Conservation (phyloP, 2,329 filamentous ascomycete species). For the Blastomyces emzantsi region DNA sequence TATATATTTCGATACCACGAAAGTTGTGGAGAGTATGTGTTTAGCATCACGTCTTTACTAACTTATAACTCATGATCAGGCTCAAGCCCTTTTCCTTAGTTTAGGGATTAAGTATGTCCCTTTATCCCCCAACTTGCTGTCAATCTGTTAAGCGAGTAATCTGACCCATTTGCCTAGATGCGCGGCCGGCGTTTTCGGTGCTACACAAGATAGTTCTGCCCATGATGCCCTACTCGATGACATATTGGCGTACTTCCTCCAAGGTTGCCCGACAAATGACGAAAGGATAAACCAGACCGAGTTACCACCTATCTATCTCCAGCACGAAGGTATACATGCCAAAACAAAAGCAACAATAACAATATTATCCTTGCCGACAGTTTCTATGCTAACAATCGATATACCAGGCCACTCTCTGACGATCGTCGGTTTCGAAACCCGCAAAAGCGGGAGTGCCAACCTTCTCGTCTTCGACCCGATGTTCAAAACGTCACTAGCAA, state of each 20-base stretch:
- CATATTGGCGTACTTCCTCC: slow-evolving; percentile 66
- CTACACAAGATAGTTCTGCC: slow-evolving; percentile 39
- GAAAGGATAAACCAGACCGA: slow-evolving; percentile 60
- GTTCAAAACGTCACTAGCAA: slow-evolving; percentile 58
- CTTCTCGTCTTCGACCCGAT: slow-evolving; percentile 84
- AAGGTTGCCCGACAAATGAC: slow-evolving; percentile 40
- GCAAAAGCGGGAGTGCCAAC: slow-evolving; percentile 53
- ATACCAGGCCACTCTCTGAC: slow-evolving; percentile 71
- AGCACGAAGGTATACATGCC: slow-evolving; percentile 55
- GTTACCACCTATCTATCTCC: slow-evolving; percentile 80
- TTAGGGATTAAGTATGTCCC: slow-evolving; percentile 55
- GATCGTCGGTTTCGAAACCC: slow-evolving; percentile 73
- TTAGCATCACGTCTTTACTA: slow-evolving; percentile 11
- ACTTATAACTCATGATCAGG: slow-evolving; percentile 44
- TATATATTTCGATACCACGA: slow-evolving; percentile 29
- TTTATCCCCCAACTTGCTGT: background rate
- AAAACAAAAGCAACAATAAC: no score
- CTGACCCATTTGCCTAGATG: slow-evolving; percentile 34
- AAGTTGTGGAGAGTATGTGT: background rate
- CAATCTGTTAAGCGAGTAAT: background rate
- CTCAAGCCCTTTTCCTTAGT: slow-evolving; percentile 65
- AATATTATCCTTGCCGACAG: background rate
- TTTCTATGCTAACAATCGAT: background rate
- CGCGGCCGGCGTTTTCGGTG: slow-evolving; percentile 51
- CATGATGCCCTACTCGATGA: slow-evolving; percentile 54